Percentiles rank a stretch among this genome's conserved stretches.
These are phyloP conservation scores for Turnera subulata DNA, from an alignment of 345 rosid species.

Conservation along the genomic window DNA sequence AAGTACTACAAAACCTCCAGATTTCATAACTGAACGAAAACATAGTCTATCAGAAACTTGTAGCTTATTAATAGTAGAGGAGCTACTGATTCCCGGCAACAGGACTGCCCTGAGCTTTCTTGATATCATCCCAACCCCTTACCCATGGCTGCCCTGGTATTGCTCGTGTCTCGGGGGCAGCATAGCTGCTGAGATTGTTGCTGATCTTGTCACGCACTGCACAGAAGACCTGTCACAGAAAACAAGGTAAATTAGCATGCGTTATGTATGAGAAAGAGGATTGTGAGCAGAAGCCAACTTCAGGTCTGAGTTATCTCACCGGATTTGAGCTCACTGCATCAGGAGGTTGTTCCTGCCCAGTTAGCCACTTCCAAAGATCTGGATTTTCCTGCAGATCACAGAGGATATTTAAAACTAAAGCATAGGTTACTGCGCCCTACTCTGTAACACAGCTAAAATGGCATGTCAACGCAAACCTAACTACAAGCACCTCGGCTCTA, in stretches of 20 bases:
- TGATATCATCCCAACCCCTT: constrained; percentile 73
- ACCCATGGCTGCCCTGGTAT: constrained; percentile 66
- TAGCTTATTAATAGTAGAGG: background rate
- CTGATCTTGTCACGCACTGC: constrained; percentile 61
- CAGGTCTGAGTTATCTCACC: constrained; percentile 32
- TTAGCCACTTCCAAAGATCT: constrained; percentile 94
- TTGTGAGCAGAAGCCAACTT: background rate
- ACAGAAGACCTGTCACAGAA: constrained; percentile 52
- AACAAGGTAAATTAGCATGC: constrained; percentile 2
- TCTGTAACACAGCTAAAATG: too few species aligned
- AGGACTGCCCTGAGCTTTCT: constrained; percentile 48
- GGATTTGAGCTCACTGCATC: constrained; percentile 65
- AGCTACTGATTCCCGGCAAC: constrained; percentile 54
- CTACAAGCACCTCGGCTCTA: background rate
- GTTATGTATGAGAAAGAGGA: background rate
- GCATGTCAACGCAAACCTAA: background rate
- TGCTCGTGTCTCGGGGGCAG: constrained; percentile 57
- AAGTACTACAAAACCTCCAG: too few species aligned
- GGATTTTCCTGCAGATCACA: constrained; percentile 74
- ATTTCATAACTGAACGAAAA: background rate
- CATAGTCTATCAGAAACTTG: background rate
- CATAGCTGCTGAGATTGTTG: constrained; percentile 53
- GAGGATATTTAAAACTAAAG: background rate
- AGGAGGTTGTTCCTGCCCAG: constrained; percentile 82
- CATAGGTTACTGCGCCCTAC: too few species aligned